These are phyloP conservation scores for Fistulifera pelliculosa DNA, from an alignment of 108 stramenopile species.

Conservation along the genomic window DNA sequence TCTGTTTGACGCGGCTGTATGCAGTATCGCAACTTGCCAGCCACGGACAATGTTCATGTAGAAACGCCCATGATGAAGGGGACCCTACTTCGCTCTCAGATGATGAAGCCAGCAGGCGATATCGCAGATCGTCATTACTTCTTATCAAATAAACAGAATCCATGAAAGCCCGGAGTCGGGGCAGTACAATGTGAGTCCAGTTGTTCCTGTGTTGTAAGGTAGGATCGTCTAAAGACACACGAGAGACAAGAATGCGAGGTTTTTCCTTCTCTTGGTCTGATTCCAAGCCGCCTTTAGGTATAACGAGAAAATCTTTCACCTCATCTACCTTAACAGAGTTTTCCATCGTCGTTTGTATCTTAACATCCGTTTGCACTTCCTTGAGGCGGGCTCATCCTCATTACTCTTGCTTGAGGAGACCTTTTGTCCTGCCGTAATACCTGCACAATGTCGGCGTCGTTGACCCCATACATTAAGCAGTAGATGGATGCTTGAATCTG, in stretches of 20 bases:
- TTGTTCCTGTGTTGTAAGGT: constrained; percentile 42
- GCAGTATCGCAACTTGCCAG: constrained; percentile 46
- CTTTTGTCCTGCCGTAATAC: constrained; percentile 31
- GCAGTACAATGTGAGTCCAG: constrained; percentile 47
- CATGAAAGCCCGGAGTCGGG: constrained; percentile 56
- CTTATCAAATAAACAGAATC: constrained; percentile 63
- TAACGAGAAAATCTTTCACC: not conserved
- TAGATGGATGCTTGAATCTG: constrained; percentile 68
- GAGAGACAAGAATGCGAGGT: constrained; percentile 39
- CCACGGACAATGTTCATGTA: constrained; percentile 54
- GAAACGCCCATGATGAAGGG: constrained; percentile 23
- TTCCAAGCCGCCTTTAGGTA: not conserved
- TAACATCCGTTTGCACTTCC: not conserved
- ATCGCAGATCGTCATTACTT: constrained; percentile 50
- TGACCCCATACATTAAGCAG: constrained; percentile 60
- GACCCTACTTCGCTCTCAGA: constrained; percentile 1
- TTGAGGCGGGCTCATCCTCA: no score
- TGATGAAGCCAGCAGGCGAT: constrained; percentile 36
- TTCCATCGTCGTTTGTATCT: not conserved
- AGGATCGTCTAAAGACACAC: constrained; percentile 60
- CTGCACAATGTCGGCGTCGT: constrained; percentile 69
- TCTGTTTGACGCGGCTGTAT: constrained; percentile 11
- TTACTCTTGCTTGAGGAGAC: no score
- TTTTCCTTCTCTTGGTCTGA: not conserved
- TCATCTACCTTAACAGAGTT: not conserved